A percentile compares a stretch with the other conserved stretches of the same genome.
These are phyloP conservation scores for Cryoendolithus antarcticus DNA, from an alignment of 2,329 filamentous ascomycete genomes.

Conservation along the genomic window DNA sequence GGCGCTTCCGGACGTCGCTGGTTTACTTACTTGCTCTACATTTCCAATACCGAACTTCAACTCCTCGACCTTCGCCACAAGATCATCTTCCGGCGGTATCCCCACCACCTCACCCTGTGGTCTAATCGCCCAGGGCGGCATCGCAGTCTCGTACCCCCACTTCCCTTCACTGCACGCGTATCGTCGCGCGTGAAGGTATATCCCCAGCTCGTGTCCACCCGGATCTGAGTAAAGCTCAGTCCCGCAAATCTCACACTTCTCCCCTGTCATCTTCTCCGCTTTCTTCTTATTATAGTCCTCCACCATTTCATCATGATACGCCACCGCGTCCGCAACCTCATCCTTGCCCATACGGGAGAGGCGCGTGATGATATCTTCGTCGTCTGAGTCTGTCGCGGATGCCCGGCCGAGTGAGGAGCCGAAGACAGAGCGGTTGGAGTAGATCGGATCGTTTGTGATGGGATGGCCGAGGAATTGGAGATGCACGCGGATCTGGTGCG, in stretches of 20 bases:
- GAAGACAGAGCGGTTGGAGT: conserved; percentile 88
- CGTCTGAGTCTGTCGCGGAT: conserved; percentile 57
- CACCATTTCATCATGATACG: conserved; percentile 90
- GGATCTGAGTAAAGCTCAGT: conserved; percentile 91
- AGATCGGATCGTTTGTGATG: conserved; percentile 95
- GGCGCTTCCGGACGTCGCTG: too few relatives aligned
- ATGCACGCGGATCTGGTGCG: conserved; percentile 90
- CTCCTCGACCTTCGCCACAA: conserved; percentile 27
- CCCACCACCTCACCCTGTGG: conserved; percentile 62
- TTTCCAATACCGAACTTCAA: conserved; percentile 5
- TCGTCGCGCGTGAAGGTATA: conserved; percentile 84
- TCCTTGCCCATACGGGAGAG: conserved; percentile 87
- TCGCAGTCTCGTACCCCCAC: conserved; percentile 77
- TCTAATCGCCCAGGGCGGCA: conserved; percentile 80
- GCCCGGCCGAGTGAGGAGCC: conserved; percentile 61
- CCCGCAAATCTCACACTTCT: conserved; percentile 66
- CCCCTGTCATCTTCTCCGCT: conserved; percentile 85
- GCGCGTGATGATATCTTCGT: conserved; percentile 80
- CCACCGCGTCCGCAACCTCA: conserved; percentile 78
- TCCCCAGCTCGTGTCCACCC: conserved; percentile 73
- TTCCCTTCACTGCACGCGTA: conserved; percentile 73
- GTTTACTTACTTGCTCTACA: neutral
- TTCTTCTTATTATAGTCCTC: conserved; percentile 80
- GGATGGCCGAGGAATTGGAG: conserved; percentile 89
- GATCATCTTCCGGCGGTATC: conserved; percentile 44